Evolutionary conservation across 139 green algal species (phyloP).

Genomic region (Dunaliella sp.): DNA sequence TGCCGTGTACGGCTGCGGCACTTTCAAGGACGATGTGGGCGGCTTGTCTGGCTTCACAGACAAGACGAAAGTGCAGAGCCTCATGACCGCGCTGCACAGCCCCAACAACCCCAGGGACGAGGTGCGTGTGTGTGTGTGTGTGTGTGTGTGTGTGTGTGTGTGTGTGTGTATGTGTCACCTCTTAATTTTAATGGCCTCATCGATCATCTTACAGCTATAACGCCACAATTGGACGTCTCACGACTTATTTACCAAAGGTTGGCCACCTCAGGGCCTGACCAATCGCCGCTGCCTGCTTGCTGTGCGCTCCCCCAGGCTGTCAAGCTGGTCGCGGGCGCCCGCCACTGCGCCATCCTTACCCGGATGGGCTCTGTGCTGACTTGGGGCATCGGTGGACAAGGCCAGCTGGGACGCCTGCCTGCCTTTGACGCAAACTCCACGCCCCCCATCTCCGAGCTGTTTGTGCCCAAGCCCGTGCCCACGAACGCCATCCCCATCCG

Average conservation of each 20-base stretch:
- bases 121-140: too few species aligned
- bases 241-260: too few species aligned
- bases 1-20: constrained; percentile 80
- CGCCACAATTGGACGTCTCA: too few species aligned
- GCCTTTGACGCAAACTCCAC: constrained; percentile 9
- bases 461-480: constrained; percentile 40
- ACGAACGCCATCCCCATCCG: background rate
- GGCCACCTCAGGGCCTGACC: too few species aligned
- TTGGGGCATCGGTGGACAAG: constrained; percentile 79
- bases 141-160: too few species aligned
- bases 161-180: too few species aligned
- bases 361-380: constrained; percentile 60
- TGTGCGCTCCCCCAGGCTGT: too few species aligned
- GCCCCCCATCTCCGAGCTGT: constrained; percentile 29
- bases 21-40: constrained; percentile 73
- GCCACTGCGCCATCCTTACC: constrained; percentile 70
- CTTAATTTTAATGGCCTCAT: too few species aligned
- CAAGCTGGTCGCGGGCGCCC: constrained; percentile 63
- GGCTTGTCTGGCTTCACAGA: constrained; percentile 40
- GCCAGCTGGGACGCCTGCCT: constrained; percentile 77
- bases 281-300: too few species aligned
- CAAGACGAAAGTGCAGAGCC: constrained; percentile 36
- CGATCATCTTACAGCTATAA: too few species aligned
- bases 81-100: constrained; percentile 46
- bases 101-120: constrained; percentile 20